A percentile compares a stretch with the other conserved stretches of the same genome.
phyloP scores from a whole-genome alignment of 1,284 basidiomycete species.

The Irpex sp. region DNA sequence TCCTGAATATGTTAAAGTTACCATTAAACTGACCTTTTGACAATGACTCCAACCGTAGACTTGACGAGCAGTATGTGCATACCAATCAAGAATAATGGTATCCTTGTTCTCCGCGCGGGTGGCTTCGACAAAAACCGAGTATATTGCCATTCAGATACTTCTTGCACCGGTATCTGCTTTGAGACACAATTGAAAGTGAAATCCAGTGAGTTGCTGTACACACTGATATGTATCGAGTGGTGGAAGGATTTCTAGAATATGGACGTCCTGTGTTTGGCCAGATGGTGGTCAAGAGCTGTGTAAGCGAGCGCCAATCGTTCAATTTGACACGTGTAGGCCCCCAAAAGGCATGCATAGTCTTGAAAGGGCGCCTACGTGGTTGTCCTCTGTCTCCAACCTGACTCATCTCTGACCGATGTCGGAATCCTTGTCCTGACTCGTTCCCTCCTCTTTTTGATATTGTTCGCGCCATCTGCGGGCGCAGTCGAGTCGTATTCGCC shows the following conservation, averaged over 20 bases:
- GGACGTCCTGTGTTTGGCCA: not conserved
- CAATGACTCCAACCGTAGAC: not conserved
- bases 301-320: not conserved
- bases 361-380: constrained; percentile 3
- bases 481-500: not conserved
- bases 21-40: not conserved
- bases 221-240: not conserved
- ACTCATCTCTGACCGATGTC: constrained; percentile 4
- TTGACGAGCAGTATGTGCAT: not conserved
- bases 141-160: not conserved
- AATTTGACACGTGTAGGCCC: constrained; percentile 3
- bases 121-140: not conserved
- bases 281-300: not conserved
- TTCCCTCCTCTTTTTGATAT: not conserved
- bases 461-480: not conserved
- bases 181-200: not conserved
- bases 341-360: constrained; percentile 7
- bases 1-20: not conserved
- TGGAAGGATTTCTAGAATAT: not conserved
- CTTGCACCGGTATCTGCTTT: not conserved
- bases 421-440: not conserved
- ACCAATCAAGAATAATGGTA: not conserved
- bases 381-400: constrained; percentile 3
- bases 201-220: constrained; percentile 1
- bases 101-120: not conserved